Evolutionary conservation across 495 filamentous ascomycete species (phyloP).

Genomic region (Hypomontagnella submonticulosa): DNA sequence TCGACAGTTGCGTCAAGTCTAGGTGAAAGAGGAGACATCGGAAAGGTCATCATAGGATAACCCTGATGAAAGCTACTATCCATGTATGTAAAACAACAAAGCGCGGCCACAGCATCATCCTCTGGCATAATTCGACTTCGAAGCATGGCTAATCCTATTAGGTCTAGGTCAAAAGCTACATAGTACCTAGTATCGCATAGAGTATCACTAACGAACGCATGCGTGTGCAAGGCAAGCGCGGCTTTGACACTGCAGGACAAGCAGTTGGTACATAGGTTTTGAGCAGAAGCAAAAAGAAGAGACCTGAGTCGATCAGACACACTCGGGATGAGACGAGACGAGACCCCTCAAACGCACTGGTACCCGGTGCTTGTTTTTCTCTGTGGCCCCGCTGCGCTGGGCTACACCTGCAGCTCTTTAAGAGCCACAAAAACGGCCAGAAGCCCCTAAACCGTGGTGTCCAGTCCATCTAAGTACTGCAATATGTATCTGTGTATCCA

Average conservation of each 20-base stretch:
- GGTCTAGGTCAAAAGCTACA: too few relatives aligned
- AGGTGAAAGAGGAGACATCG: too few relatives aligned
- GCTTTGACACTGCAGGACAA: slow-evolving; percentile 18
- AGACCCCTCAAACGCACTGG: slow-evolving; percentile 27
- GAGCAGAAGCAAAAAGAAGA: neutral
- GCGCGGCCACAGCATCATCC: too few relatives aligned
- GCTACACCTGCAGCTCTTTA: slow-evolving; percentile 13
- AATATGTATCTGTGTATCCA: slow-evolving; percentile 35
- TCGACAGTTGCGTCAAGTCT: too few relatives aligned
- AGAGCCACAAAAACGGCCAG: slow-evolving; percentile 36
- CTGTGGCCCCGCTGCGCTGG: slow-evolving; percentile 36
- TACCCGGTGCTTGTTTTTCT: neutral
- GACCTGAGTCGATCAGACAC: slow-evolving; percentile 14
- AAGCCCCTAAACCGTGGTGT: slow-evolving; percentile 24
- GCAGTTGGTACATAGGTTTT: neutral
- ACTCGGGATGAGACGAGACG: slow-evolving; percentile 30
- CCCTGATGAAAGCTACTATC: too few relatives aligned
- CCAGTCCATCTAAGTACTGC: too few relatives aligned
- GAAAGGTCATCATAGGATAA: too few relatives aligned
- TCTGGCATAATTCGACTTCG: too few relatives aligned
- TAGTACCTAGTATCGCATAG: neutral
- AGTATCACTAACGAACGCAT: slow-evolving; percentile 16
- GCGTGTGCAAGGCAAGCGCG: slow-evolving; percentile 26
- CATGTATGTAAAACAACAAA: too few relatives aligned
- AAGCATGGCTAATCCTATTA: too few relatives aligned